phyloP scores from a whole-genome alignment of 1,284 basidiomycete species.

The Boletus smithii region DNA sequence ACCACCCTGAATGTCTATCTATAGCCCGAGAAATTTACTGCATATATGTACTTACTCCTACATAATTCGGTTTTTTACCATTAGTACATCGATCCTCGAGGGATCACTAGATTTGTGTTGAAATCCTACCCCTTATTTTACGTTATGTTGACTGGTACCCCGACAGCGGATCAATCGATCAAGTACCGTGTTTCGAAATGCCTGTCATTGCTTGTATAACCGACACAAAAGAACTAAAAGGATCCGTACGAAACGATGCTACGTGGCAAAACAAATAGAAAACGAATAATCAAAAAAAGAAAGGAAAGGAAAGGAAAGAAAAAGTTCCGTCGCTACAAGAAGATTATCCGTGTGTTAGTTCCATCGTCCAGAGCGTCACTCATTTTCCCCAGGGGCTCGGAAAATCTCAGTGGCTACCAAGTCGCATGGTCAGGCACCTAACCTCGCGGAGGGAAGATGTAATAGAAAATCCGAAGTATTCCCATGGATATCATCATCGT shows the following conservation, averaged over 20 bases:
- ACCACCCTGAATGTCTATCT: not conserved
- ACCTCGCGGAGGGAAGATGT: constrained; percentile 13
- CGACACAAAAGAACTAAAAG: constrained; percentile 23
- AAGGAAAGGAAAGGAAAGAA: not conserved
- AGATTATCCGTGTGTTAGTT: constrained; percentile 30
- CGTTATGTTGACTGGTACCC: not conserved
- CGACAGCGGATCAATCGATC: not conserved
- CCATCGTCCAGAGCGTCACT: constrained; percentile 20
- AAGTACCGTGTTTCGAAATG: constrained; percentile 7
- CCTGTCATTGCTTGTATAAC: constrained; percentile 5
- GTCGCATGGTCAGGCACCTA: constrained; percentile 6
- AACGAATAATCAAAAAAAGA: constrained; percentile 31
- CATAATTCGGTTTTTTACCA: too few relatives aligned
- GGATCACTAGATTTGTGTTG: too few relatives aligned
- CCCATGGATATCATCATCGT: constrained; percentile 28
- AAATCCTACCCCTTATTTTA: too few relatives aligned
- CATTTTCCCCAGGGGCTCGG: constrained; percentile 2
- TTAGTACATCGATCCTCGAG: too few relatives aligned
- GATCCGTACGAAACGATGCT: constrained; percentile 20
- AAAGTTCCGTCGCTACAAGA: constrained; percentile 25
- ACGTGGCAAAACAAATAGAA: constrained; percentile 33
- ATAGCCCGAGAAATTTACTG: too few relatives aligned
- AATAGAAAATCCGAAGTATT: constrained; percentile 23
- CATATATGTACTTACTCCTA: too few relatives aligned
- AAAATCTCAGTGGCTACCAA: constrained; percentile 4